These are phyloP conservation scores for Globisporangium abappressorium DNA, from an alignment of 352 stramenopile species.

Conservation along the genomic window DNA sequence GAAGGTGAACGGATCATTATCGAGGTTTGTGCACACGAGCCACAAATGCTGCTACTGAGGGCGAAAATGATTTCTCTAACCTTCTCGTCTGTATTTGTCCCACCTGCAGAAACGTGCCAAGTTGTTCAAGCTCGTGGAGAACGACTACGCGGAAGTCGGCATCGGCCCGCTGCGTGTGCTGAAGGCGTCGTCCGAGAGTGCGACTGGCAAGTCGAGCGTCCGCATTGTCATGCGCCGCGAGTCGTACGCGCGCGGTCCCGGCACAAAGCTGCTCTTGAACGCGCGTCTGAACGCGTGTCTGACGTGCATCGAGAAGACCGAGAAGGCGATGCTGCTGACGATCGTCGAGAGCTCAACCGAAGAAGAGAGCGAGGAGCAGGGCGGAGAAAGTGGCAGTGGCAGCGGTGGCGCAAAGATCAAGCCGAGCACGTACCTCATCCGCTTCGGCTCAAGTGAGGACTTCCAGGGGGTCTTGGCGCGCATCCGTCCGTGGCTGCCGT, in stretches of 20 bases:
- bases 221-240: constrained; percentile 80
- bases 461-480: constrained; percentile 44
- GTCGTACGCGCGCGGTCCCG: constrained; percentile 64
- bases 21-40: constrained; percentile 36
- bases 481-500: constrained; percentile 41
- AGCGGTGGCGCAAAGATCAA: constrained; percentile 31
- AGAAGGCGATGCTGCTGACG: constrained; percentile 72
- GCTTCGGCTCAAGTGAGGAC: constrained; percentile 59
- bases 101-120: constrained; percentile 64
- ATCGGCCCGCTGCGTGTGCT: constrained; percentile 71
- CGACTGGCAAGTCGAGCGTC: constrained; percentile 40
- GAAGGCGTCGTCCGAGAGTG: constrained; percentile 39
- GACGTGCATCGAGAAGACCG: constrained; percentile 65
- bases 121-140: constrained; percentile 74
- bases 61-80: not conserved
- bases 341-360: constrained; percentile 41
- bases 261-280: constrained; percentile 79
- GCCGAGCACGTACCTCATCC: constrained; percentile 70
- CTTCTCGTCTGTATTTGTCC: constrained; percentile 1
- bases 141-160: constrained; percentile 74
- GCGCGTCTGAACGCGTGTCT: constrained; percentile 57
- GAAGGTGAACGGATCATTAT: constrained; percentile 67
- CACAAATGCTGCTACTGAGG: not conserved
- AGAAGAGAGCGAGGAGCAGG: constrained; percentile 18
- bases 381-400: not conserved